A percentile compares a stretch with the other conserved stretches of the same genome.
These are phyloP conservation scores for Venturiaceae sp. DNA, from an alignment of 2,329 filamentous ascomycete genomes.

Conservation along the genomic window DNA sequence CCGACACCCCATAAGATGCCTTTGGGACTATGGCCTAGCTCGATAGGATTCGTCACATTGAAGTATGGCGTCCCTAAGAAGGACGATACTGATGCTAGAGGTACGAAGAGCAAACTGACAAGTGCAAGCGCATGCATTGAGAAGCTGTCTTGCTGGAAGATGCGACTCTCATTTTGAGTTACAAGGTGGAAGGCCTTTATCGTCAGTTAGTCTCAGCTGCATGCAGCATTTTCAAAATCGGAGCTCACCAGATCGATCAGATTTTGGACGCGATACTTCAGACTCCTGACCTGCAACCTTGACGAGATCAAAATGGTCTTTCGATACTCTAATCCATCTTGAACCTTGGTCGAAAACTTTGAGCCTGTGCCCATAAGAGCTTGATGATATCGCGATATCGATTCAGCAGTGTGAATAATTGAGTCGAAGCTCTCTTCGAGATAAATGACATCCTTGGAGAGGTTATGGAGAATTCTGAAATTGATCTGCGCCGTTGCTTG, in stretches of 20 bases:
- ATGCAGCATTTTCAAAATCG: not conserved
- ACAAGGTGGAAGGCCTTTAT: slow-evolving; percentile 26
- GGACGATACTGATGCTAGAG: slow-evolving; percentile 23
- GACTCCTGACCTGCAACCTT: slow-evolving; percentile 22
- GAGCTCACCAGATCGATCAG: slow-evolving; percentile 17
- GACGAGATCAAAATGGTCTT: slow-evolving; percentile 13
- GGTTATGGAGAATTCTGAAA: slow-evolving; percentile 23
- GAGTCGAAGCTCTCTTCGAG: slow-evolving; percentile 20
- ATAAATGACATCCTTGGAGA: slow-evolving; percentile 29
- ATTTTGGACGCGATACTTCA: slow-evolving; percentile 29
- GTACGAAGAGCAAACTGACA: slow-evolving; percentile 33
- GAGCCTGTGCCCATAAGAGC: slow-evolving; percentile 12
- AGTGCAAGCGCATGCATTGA: slow-evolving; percentile 38
- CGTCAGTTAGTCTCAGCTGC: not conserved
- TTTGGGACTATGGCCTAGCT: slow-evolving; percentile 4
- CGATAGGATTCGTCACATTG: slow-evolving; percentile 6
- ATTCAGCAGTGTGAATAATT: slow-evolving; percentile 7
- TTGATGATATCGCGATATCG: slow-evolving; percentile 19
- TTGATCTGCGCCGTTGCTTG: slow-evolving; percentile 15
- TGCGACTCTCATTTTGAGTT: slow-evolving; percentile 25
- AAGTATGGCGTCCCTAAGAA: slow-evolving; percentile 23
- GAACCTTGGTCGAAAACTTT: not conserved
- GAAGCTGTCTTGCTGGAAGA: slow-evolving; percentile 26
- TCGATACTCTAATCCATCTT: not conserved
- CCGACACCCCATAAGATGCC: not conserved